These are phyloP conservation scores for Pleurotus ostreatus DNA, from an alignment of 768 basidiomycete genomes.

Conservation along the genomic window DNA sequence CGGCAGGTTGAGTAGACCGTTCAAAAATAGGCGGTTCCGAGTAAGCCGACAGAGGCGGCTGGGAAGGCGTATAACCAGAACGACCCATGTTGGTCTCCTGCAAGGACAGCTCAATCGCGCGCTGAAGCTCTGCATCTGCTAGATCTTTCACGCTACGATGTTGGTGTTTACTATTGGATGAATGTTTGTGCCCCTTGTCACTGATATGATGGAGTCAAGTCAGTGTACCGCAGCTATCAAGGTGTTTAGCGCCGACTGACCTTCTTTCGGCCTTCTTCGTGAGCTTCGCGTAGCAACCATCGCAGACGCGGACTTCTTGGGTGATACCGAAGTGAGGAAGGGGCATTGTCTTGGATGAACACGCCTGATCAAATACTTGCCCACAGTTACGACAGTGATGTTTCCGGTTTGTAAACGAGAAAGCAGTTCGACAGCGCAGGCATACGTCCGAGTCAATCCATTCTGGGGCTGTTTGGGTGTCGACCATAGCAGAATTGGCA, in stretches of 20 bases:
- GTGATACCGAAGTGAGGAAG: conserved; percentile 92
- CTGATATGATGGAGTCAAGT: too few species aligned
- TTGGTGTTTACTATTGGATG: conserved; percentile 34
- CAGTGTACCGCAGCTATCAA: too few species aligned
- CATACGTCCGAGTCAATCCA: conserved; percentile 98
- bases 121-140: conserved; percentile 85
- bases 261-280: conserved; percentile 56
- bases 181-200: conserved; percentile 39
- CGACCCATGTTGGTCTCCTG: conserved; percentile 61
- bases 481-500: conserved; percentile 81
- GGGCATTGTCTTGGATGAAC: conserved; percentile 79
- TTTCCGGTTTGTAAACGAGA: conserved; percentile 94
- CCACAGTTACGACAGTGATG: conserved; percentile 99
- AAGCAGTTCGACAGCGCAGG: conserved; percentile 84
- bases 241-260: conserved; percentile 29
- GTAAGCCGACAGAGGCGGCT: conserved; percentile 52
- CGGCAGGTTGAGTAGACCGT: conserved; percentile 37
- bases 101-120: conserved; percentile 89
- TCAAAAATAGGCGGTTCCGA: conserved; percentile 74
- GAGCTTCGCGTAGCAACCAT: conserved; percentile 81
- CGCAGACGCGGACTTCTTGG: conserved; percentile 92
- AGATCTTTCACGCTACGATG: conserved; percentile 57
- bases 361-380: conserved; percentile 91
- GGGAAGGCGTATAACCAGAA: conserved; percentile 67
- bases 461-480: conserved; percentile 88